Conservation (phyloP, 495 filamentous ascomycete genomes). For the Neurospora sp. region DNA sequence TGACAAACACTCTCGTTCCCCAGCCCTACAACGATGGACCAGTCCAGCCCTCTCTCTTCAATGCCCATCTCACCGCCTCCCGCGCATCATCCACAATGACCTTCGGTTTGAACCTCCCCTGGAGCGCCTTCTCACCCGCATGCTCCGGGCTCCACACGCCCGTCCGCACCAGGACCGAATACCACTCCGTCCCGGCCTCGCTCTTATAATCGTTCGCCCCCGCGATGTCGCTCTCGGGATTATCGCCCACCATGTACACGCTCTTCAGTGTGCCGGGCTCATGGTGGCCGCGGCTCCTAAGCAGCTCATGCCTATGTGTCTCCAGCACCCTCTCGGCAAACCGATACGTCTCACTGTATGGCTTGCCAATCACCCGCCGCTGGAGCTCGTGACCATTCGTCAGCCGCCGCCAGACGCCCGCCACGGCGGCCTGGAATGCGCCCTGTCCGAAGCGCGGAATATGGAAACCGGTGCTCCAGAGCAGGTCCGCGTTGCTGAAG, state of each 20-base stretch:
- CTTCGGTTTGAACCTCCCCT: conserved; percentile 33
- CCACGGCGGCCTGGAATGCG: conserved; percentile 72
- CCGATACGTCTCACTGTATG: conserved; percentile 60
- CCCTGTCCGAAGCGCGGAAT: conserved; percentile 91
- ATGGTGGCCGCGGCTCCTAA: conserved; percentile 21
- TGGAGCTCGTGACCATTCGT: conserved; percentile 54
- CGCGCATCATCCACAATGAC: conserved; percentile 54
- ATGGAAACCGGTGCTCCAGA: conserved; percentile 75
- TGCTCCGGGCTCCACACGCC: conserved; percentile 59
- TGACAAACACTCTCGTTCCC: neutral
- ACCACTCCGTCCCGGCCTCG: conserved; percentile 59
- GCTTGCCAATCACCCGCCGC: conserved; percentile 75
- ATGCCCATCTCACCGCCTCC: conserved; percentile 32
- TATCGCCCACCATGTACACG: conserved; percentile 98
- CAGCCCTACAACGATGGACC: neutral
- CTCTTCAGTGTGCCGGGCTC: conserved; percentile 35
- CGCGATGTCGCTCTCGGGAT: conserved; percentile 81
- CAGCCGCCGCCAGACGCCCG: conserved; percentile 64
- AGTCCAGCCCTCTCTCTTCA: conserved; percentile 30
- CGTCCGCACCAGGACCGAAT: conserved; percentile 70
- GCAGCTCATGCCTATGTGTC: conserved; percentile 42
- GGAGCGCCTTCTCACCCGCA: conserved; percentile 20
- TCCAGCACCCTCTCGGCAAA: conserved; percentile 70
- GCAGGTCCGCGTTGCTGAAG: conserved; percentile 80
- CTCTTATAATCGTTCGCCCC: conserved; percentile 76